Evolutionary conservation across 2,329 filamentous ascomycete species (phyloP).

Genomic region (Sphaerulina musiva): DNA sequence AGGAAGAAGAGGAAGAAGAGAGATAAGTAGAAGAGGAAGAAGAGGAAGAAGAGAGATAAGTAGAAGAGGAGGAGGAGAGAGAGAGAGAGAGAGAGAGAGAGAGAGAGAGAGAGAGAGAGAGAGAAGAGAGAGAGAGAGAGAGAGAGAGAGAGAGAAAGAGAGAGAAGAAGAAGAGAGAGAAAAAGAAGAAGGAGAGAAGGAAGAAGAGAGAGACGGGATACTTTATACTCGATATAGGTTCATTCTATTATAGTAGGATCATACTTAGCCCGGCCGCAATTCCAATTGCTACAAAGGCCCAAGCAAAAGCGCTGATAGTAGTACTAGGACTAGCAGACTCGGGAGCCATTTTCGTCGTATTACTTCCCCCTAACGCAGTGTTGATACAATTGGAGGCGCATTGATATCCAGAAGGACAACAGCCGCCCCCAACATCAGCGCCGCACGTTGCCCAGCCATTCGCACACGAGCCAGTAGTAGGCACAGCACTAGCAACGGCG

Average conservation of each 20-base stretch:
- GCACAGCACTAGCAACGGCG: conserved; percentile 38
- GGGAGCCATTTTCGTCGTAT: conserved; percentile 42
- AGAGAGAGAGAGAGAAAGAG: too few relatives aligned
- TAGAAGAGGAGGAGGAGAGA: too few relatives aligned
- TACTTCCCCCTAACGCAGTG: conserved; percentile 48
- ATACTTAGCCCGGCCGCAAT: conserved; percentile 35
- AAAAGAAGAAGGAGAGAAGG: too few relatives aligned
- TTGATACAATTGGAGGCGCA: conserved; percentile 69
- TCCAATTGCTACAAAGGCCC: conserved; percentile 29
- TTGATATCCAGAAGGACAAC: conserved; percentile 70
- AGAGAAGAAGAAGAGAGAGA: too few relatives aligned
- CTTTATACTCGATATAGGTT: too few relatives aligned
- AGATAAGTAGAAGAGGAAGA: too few relatives aligned
- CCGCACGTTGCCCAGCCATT: conserved; percentile 71
- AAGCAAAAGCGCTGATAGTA: conserved; percentile 27
- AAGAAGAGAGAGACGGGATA: too few relatives aligned
- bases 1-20: too few relatives aligned
- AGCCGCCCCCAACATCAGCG: conserved; percentile 63
- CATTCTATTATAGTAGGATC: conserved; percentile 31
- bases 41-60: too few relatives aligned
- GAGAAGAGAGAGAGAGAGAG: too few relatives aligned
- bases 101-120: too few relatives aligned
- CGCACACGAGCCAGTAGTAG: conserved; percentile 53
- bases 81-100: too few relatives aligned
- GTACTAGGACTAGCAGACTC: conserved; percentile 31